Evolutionary conservation across 164 flowering plant species (phyloP).

Genomic region (Chimonanthus praecox): DNA sequence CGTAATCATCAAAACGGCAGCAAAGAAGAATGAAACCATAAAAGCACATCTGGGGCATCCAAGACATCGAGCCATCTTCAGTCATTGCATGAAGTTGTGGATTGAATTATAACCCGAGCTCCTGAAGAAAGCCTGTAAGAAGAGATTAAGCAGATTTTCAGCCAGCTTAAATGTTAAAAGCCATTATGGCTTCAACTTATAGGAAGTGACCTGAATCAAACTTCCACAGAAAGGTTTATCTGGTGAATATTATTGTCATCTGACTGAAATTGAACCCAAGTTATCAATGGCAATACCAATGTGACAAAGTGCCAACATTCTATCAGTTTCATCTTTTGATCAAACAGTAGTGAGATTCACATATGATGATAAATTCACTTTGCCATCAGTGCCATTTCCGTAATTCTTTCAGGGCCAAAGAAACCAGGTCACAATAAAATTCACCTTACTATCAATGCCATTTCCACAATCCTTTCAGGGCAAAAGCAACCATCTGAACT

Average conservation of each 20-base stretch:
- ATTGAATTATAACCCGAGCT: conserved; percentile 93
- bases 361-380: background rate
- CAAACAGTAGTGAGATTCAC: background rate
- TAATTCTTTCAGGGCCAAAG: background rate
- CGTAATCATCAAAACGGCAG: background rate
- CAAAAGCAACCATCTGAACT: conserved; percentile 25
- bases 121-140: conserved; percentile 94
- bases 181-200: background rate
- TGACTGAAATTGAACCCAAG: background rate
- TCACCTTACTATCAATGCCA: background rate
- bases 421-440: background rate
- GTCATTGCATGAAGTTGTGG: conserved; percentile 36
- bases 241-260: background rate
- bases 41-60: background rate
- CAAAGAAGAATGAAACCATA: background rate
- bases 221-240: background rate
- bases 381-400: background rate
- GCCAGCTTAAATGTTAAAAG: conserved; percentile 7
- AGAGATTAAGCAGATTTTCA: conserved; percentile 18
- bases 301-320: background rate
- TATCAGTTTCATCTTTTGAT: background rate
- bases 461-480: background rate
- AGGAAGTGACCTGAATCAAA: background rate
- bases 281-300: background rate
- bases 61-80: background rate